Percentiles rank a stretch among this genome's conserved stretches.
phyloP scores from a whole-genome alignment of 208 protist species.

The Polymyxa betae region DNA sequence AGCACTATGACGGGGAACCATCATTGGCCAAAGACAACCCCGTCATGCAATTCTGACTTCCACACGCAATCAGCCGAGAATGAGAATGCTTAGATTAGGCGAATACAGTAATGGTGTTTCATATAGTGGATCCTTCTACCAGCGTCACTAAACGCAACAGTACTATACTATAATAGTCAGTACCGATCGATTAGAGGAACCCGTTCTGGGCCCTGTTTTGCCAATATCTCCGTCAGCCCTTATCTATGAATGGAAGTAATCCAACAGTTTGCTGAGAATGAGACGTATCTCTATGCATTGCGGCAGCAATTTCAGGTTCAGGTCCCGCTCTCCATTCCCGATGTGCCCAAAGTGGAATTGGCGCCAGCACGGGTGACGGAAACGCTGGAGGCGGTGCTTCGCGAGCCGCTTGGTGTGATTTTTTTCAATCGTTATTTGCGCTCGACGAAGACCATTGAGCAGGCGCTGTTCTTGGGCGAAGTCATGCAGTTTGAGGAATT shows the following conservation, averaged over 20 bases:
- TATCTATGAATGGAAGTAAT: constrained; percentile 48
- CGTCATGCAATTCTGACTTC: no score
- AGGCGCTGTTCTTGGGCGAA: constrained; percentile 13
- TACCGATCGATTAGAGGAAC: no score
- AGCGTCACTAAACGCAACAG: no score
- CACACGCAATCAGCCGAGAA: no score
- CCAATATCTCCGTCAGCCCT: no score
- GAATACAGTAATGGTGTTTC: no score
- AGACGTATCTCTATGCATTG: constrained; percentile 32
- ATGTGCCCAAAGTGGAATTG: background rate
- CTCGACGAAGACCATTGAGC: background rate
- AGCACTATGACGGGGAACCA: no score
- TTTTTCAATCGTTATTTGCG: constrained; percentile 38
- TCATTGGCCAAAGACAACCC: no score
- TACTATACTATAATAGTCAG: no score
- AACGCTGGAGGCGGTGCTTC: constrained; percentile 26
- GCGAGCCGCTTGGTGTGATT: background rate
- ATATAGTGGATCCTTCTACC: no score
- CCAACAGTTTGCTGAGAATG: constrained; percentile 52
- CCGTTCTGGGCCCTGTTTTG: no score
- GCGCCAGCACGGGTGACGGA: background rate
- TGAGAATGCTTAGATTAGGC: no score
- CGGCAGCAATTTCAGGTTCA: constrained; percentile 25
- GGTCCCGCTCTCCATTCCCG: background rate
- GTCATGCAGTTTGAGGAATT: constrained; percentile 21